Conservation (phyloP, 2,329 filamentous ascomycete genomes). For the Talaromyces sp. region DNA sequence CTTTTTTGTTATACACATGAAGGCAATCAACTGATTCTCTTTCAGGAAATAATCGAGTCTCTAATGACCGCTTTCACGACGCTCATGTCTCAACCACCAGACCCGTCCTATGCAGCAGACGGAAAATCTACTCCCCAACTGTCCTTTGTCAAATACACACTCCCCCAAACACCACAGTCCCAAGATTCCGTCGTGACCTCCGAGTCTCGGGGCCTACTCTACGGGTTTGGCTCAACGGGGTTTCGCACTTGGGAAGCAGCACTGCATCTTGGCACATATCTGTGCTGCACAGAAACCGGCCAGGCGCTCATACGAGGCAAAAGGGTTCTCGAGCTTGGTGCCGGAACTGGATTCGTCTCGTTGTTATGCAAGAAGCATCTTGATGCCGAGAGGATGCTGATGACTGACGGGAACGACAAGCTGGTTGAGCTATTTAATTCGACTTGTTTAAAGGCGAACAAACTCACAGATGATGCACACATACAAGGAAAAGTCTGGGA, state of each 20-base stretch:
- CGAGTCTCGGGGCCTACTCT: conserved; percentile 54
- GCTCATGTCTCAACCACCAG: conserved; percentile 58
- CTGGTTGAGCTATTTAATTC: conserved; percentile 35
- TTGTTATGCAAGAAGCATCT: conserved; percentile 60
- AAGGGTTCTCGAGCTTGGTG: conserved; percentile 60
- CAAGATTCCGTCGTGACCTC: conserved; percentile 32
- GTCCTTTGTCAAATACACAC: conserved; percentile 68
- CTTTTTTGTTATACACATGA: not conserved
- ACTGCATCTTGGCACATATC: conserved; percentile 58
- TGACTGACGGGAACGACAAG: conserved; percentile 57
- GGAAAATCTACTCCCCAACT: conserved; percentile 58
- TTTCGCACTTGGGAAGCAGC: conserved; percentile 68
- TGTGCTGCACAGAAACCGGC: conserved; percentile 45
- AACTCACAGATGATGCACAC: conserved; percentile 14
- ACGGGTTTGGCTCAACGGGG: conserved; percentile 59
- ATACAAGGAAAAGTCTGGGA: conserved; percentile 37
- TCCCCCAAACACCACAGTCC: conserved; percentile 18
- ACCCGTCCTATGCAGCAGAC: conserved; percentile 53
- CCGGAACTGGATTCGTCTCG: conserved; percentile 63
- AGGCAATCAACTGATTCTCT: not conserved
- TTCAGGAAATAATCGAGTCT: conserved; percentile 75
- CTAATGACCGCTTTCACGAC: conserved; percentile 66
- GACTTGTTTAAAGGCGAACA: conserved; percentile 33
- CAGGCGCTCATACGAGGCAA: conserved; percentile 46
- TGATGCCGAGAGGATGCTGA: conserved; percentile 49